phyloP scores from a whole-genome alignment of 768 basidiomycete genomes.

The Cystofilobasidium capitatum region DNA sequence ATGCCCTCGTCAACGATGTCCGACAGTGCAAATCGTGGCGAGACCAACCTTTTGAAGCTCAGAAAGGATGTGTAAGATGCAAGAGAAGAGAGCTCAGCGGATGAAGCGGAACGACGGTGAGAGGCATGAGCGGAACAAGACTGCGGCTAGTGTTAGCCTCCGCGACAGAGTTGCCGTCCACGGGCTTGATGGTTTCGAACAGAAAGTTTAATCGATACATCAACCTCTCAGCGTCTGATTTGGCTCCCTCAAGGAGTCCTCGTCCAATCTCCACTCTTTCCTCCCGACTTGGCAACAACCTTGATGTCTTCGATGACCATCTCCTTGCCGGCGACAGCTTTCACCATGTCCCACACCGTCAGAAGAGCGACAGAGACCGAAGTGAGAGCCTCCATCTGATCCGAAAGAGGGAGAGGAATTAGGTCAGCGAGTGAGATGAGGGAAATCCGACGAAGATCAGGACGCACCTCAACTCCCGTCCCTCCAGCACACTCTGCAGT shows the following conservation, averaged over 20 bases:
- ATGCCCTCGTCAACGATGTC: too few relatives aligned
- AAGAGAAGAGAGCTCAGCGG: too few relatives aligned
- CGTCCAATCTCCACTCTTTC: slow-evolving; percentile 61
- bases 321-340: slow-evolving; percentile 75
- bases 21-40: too few relatives aligned
- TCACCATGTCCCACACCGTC: slow-evolving; percentile 90
- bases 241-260: neutral
- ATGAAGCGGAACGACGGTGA: too few relatives aligned
- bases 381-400: slow-evolving; percentile 80
- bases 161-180: too few relatives aligned
- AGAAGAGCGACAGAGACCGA: slow-evolving; percentile 66
- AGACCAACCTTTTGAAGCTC: too few relatives aligned
- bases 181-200: too few relatives aligned
- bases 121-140: too few relatives aligned
- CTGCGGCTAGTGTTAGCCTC: too few relatives aligned
- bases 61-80: too few relatives aligned
- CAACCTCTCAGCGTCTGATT: too few relatives aligned
- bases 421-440: slow-evolving; percentile 49
- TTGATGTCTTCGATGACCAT: slow-evolving; percentile 65
- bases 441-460: slow-evolving; percentile 66
- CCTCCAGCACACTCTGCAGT: slow-evolving; percentile 66
- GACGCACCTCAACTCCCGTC: slow-evolving; percentile 85
- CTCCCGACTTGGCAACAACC: slow-evolving; percentile 61
- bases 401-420: neutral
- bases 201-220: too few relatives aligned